phyloP scores from a whole-genome alignment of 495 filamentous ascomycete species.

The Penicillium argentinense region DNA sequence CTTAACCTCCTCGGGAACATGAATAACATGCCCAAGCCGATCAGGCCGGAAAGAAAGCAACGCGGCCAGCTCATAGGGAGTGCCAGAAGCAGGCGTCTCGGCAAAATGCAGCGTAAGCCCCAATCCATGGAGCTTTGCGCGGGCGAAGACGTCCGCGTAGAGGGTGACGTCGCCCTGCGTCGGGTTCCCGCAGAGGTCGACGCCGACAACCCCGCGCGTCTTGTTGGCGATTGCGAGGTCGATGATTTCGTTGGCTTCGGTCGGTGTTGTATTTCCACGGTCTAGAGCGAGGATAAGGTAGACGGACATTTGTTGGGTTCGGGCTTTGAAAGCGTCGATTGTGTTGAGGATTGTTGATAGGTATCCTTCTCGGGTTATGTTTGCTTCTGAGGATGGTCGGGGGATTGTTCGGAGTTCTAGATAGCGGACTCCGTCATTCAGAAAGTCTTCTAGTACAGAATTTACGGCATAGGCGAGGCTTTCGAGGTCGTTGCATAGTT shows the following conservation, averaged over 20 bases:
- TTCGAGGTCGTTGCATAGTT: conserved; percentile 58
- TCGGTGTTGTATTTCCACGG: conserved; percentile 54
- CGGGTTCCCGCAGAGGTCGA: conserved; percentile 83
- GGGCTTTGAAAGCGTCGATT: conserved; percentile 47
- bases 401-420: conserved; percentile 83
- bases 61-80: conserved; percentile 56
- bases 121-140: conserved; percentile 54
- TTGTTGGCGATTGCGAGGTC: conserved; percentile 60
- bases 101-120: conserved; percentile 78
- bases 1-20: conserved; percentile 60
- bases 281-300: conserved; percentile 77
- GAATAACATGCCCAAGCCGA: conserved; percentile 77
- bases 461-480: conserved; percentile 63
- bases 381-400: conserved; percentile 51
- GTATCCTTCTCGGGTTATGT: conserved; percentile 62
- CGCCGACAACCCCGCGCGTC: conserved; percentile 62
- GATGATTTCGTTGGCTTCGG: conserved; percentile 60
- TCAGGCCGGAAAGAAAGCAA: conserved; percentile 67
- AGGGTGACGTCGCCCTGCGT: conserved; percentile 55
- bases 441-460: conserved; percentile 70
- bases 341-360: conserved; percentile 60
- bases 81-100: conserved; percentile 56
- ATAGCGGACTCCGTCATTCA: conserved; percentile 71
- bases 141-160: conserved; percentile 55
- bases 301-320: conserved; percentile 45